phyloP scores from a whole-genome alignment of 2,329 filamentous ascomycete genomes.

The Fusarium chaquense region DNA sequence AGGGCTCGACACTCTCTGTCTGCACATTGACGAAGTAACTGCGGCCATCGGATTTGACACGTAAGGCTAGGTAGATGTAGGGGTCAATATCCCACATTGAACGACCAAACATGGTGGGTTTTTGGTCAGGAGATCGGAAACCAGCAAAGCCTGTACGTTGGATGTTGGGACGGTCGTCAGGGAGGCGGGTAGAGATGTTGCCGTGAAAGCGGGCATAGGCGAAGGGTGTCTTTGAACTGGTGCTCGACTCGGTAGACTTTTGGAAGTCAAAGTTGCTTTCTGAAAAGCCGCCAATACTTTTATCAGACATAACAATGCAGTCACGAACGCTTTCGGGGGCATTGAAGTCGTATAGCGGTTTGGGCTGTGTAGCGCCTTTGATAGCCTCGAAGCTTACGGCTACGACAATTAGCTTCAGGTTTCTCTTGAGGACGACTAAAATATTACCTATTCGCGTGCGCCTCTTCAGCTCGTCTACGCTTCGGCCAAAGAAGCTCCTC shows the following conservation, averaged over 20 bases:
- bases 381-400: constrained; percentile 77
- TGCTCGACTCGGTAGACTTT: constrained; percentile 3
- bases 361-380: constrained; percentile 72
- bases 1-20: constrained; percentile 91
- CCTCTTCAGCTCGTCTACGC: constrained; percentile 70
- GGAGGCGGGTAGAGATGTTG: constrained; percentile 86
- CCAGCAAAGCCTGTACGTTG: constrained; percentile 88
- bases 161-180: constrained; percentile 77
- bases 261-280: constrained; percentile 76
- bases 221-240: constrained; percentile 29
- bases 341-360: constrained; percentile 74
- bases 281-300: constrained; percentile 88
- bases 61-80: constrained; percentile 87
- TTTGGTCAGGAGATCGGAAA: constrained; percentile 84
- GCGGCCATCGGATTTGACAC: constrained; percentile 89
- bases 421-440: accelerated
- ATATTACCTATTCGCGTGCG: constrained; percentile 66
- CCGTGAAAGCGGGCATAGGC: constrained; percentile 86
- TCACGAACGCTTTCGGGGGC: constrained; percentile 58
- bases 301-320: constrained; percentile 86
- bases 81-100: constrained; percentile 90
- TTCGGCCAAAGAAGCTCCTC: constrained; percentile 69
- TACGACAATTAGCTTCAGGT: constrained; percentile 49
- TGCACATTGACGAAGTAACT: constrained; percentile 96
- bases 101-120: constrained; percentile 84